A percentile compares a stretch with the other conserved stretches of the same genome.
Evolutionary conservation across 352 stramenopile genomes (phyloP).

Genomic region (Phytophthora europaea): DNA sequence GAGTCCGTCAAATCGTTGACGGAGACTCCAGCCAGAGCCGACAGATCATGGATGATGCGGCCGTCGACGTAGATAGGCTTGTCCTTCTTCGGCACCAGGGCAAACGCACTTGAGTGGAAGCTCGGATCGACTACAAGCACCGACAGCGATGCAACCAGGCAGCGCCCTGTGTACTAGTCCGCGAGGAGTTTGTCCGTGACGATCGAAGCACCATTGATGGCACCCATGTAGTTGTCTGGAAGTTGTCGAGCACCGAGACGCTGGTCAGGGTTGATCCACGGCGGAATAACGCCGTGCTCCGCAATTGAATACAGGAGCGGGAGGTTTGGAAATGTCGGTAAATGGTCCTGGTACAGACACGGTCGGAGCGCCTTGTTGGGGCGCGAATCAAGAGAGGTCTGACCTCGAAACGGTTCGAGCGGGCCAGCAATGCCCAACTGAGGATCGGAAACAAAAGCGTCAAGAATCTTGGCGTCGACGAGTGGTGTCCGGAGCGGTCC

Average conservation of each 20-base stretch:
- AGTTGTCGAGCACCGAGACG: not conserved
- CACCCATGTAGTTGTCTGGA: constrained; percentile 5
- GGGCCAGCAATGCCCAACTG: not conserved
- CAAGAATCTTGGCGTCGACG: too few relatives aligned
- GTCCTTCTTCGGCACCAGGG: constrained; percentile 16
- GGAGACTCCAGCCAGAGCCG: not conserved
- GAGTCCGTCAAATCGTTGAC: constrained; percentile 14
- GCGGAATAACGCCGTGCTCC: not conserved
- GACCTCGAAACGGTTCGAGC: not conserved
- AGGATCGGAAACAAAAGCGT: not conserved
- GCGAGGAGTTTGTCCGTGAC: constrained; percentile 6
- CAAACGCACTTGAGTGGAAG: constrained; percentile 20
- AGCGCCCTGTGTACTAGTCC: constrained; percentile 18
- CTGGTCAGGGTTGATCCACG: not conserved
- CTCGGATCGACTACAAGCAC: not conserved
- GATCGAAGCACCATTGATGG: not conserved
- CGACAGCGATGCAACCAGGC: not conserved
- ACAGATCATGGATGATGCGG: constrained; percentile 24
- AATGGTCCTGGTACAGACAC: constrained; percentile 7
- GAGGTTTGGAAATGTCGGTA: constrained; percentile 1
- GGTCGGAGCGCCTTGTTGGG: constrained; percentile 10
- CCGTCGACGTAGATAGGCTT: constrained; percentile 3
- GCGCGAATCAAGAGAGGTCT: not conserved
- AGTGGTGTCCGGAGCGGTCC: too few relatives aligned
- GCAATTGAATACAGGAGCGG: constrained; percentile 6